Conservation (phyloP, 768 basidiomycete species). For the Collybia sp. region DNA sequence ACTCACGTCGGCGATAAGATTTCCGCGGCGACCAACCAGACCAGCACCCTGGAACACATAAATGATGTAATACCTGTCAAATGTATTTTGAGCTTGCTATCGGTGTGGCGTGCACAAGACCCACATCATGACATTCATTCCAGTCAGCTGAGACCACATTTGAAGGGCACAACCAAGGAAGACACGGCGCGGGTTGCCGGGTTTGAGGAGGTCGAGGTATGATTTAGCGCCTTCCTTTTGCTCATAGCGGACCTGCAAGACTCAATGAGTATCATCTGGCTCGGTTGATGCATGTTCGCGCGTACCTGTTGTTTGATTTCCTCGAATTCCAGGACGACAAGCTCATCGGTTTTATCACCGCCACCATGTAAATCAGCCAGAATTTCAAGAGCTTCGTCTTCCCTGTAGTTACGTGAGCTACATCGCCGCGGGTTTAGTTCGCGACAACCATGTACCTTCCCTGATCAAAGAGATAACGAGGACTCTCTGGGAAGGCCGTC, state of each 20-base stretch:
- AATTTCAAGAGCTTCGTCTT: conserved; percentile 63
- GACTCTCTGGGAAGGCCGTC: conserved; percentile 64
- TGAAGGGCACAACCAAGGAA: conserved; percentile 66
- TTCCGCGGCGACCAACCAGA: conserved; percentile 67
- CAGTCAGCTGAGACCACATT: conserved; percentile 75
- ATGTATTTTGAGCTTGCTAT: neutral
- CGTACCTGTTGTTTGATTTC: conserved; percentile 54
- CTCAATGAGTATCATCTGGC: too few relatives aligned
- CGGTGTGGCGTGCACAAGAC: conserved; percentile 5
- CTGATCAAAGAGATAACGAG: conserved; percentile 68
- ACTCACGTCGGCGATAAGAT: conserved; percentile 60
- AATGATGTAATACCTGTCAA: conserved; percentile 51
- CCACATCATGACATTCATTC: conserved; percentile 83
- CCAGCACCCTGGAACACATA: conserved; percentile 79
- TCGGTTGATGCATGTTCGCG: neutral
- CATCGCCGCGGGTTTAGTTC: neutral
- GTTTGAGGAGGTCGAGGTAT: conserved; percentile 60
- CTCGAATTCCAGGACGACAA: conserved; percentile 66
- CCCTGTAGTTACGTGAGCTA: conserved; percentile 18
- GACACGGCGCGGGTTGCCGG: conserved; percentile 66
- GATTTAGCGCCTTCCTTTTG: conserved; percentile 68
- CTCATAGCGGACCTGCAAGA: conserved; percentile 44
- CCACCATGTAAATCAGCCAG: conserved; percentile 71
- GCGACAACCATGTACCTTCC: conserved; percentile 30
- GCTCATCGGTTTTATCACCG: conserved; percentile 51